These are phyloP conservation scores for Primulina tabacum DNA, from an alignment of 257 asterid genomes.

Conservation along the genomic window DNA sequence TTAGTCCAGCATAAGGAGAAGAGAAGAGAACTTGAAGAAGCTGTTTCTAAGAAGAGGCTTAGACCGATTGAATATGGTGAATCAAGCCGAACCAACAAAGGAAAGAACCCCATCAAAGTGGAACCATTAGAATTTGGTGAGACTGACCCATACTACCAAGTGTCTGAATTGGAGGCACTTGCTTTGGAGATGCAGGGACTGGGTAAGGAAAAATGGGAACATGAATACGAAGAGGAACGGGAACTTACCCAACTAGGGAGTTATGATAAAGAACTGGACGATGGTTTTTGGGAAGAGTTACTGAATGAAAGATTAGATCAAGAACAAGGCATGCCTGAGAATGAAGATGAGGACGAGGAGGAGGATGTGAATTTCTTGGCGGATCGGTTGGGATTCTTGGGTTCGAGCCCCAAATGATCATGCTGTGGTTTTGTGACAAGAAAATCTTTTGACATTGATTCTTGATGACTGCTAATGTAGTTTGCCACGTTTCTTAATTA, in stretches of 20 bases:
- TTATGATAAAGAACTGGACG: conserved; percentile 53
- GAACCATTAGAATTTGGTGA: conserved; percentile 50
- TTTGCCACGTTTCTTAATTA: background rate
- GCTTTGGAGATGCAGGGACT: conserved; percentile 86
- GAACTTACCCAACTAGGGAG: conserved; percentile 23
- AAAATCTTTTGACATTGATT: background rate
- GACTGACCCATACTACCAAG: conserved; percentile 29
- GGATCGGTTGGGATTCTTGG: conserved; percentile 57
- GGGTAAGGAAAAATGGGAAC: conserved; percentile 42
- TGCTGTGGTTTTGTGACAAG: conserved; percentile 11
- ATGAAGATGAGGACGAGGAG: conserved; percentile 30
- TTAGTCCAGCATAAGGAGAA: conserved; percentile 58
- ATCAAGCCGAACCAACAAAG: conserved; percentile 22
- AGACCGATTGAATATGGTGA: conserved; percentile 56
- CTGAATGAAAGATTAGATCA: conserved; percentile 53
- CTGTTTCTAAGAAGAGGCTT: conserved; percentile 46
- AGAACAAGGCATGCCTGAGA: conserved; percentile 2
- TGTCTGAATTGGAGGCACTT: conserved; percentile 73
- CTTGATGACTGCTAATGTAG: background rate
- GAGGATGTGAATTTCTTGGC: conserved; percentile 58
- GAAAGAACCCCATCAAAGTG: conserved; percentile 26
- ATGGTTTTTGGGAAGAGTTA: conserved; percentile 82
- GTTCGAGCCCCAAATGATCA: conserved; percentile 35
- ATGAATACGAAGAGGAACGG: conserved; percentile 28
- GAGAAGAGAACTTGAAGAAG: conserved; percentile 58